These are phyloP conservation scores for Beauveria sp. DNA, from an alignment of 2,329 filamentous ascomycete genomes.

Conservation along the genomic window DNA sequence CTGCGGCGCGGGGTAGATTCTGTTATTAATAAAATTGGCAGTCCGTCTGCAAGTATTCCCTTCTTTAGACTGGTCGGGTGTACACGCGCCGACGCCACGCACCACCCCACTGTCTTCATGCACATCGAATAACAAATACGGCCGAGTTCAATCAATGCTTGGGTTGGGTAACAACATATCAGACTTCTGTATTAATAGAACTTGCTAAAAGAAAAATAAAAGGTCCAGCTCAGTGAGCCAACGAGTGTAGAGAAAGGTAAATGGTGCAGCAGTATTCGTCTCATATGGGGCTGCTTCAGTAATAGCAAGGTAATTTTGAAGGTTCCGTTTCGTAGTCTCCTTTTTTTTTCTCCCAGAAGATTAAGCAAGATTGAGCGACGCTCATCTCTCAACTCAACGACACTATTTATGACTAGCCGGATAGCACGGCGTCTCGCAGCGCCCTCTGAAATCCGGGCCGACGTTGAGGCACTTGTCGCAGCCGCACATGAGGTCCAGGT, in stretches of 20 bases:
- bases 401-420: neutral
- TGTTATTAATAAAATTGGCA: slow-evolving; percentile 4
- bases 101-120: neutral
- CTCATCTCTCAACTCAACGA: neutral
- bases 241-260: slow-evolving; percentile 7
- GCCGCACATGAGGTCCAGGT: slow-evolving; percentile 30
- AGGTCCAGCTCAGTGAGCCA: neutral
- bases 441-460: slow-evolving; percentile 31
- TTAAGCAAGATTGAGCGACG: neutral
- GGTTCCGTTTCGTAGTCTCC: neutral
- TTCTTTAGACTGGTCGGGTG: neutral
- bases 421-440: slow-evolving; percentile 29
- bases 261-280: neutral
- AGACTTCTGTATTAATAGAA: neutral
- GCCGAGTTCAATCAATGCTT: neutral
- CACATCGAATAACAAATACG: neutral
- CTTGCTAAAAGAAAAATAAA: neutral
- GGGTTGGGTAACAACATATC: neutral
- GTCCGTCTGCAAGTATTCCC: neutral
- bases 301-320: neutral
- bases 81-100: neutral
- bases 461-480: slow-evolving; percentile 33
- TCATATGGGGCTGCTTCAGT: neutral
- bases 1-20: neutral
- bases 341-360: neutral